Evolutionary conservation across 176 grass and related monocot species (phyloP).

Genomic region (Poa annua): DNA sequence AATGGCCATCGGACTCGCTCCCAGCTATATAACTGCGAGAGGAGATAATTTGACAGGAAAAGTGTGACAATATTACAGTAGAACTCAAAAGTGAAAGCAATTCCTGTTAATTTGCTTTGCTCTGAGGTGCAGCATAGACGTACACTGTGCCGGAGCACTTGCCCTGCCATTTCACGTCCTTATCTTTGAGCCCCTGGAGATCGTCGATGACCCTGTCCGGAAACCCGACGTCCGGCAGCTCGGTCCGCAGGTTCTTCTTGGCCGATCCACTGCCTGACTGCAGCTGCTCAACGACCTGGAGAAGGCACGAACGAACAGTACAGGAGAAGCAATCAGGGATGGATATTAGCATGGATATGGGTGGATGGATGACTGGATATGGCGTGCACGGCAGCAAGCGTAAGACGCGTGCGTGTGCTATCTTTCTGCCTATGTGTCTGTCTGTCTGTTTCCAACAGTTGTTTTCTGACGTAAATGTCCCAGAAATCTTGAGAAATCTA

Average conservation of each 20-base stretch:
- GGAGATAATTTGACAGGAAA: neutral
- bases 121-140: slow-evolving; percentile 12
- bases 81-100: neutral
- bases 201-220: slow-evolving; percentile 50
- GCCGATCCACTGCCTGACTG: slow-evolving; percentile 68
- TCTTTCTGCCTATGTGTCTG: neutral
- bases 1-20: slow-evolving; percentile 84
- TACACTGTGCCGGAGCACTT: slow-evolving; percentile 99
- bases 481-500: neutral
- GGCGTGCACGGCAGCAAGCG: neutral
- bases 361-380: neutral
- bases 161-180: slow-evolving; percentile 84
- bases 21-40: slow-evolving; percentile 84
- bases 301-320: neutral
- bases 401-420: neutral
- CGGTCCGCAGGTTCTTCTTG: slow-evolving; percentile 65
- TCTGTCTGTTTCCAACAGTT: neutral
- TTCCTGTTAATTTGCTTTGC: slow-evolving; percentile 1
- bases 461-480: neutral
- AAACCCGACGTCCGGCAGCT: slow-evolving; percentile 69
- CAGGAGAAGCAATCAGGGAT: neutral
- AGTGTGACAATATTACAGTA: slow-evolving; percentile 22
- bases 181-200: slow-evolving; percentile 69
- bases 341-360: neutral
- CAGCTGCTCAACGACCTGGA: slow-evolving; percentile 91